Conservation (phyloP, 2,329 filamentous ascomycete genomes). For the Talaromyces sp. region DNA sequence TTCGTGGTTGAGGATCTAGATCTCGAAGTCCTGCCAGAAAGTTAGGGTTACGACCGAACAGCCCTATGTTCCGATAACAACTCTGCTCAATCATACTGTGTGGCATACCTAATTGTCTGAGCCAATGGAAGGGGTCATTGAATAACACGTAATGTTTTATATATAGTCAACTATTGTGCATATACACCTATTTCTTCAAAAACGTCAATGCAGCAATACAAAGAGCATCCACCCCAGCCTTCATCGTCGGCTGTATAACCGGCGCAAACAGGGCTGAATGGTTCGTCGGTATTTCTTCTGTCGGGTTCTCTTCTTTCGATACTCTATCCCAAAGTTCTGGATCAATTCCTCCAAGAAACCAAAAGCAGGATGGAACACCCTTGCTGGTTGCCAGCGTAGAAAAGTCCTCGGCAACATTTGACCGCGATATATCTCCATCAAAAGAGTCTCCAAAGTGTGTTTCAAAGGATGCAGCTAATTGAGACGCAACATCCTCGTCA, state of each 20-base stretch:
- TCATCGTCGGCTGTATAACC: slow-evolving; percentile 59
- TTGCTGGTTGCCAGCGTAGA: slow-evolving; percentile 53
- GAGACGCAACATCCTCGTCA: slow-evolving; percentile 45
- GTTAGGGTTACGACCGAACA: neutral
- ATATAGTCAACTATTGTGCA: neutral
- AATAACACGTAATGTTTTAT: neutral
- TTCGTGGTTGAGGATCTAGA: neutral
- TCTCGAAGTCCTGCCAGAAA: neutral
- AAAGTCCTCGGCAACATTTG: slow-evolving; percentile 58
- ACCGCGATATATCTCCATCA: slow-evolving; percentile 31
- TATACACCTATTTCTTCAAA: slow-evolving; percentile 21
- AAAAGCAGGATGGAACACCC: slow-evolving; percentile 55
- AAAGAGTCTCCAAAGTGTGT: slow-evolving; percentile 47
- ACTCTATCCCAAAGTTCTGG: slow-evolving; percentile 51
- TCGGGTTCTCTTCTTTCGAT: slow-evolving; percentile 43
- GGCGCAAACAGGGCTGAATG: slow-evolving; percentile 61
- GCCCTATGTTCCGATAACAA: neutral
- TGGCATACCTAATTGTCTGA: neutral
- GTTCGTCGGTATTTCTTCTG: slow-evolving; percentile 56
- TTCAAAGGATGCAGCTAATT: slow-evolving; percentile 48
- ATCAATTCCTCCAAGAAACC: slow-evolving; percentile 57
- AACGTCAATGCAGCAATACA: slow-evolving; percentile 52
- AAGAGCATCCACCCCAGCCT: slow-evolving; percentile 52
- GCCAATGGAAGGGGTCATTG: neutral
- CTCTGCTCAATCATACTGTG: neutral